Evolutionary conservation across 139 green algal genomes (phyloP), one percentile per base, ranked within the genome.

Genomic region (Micractinium conductrix): DNA sequence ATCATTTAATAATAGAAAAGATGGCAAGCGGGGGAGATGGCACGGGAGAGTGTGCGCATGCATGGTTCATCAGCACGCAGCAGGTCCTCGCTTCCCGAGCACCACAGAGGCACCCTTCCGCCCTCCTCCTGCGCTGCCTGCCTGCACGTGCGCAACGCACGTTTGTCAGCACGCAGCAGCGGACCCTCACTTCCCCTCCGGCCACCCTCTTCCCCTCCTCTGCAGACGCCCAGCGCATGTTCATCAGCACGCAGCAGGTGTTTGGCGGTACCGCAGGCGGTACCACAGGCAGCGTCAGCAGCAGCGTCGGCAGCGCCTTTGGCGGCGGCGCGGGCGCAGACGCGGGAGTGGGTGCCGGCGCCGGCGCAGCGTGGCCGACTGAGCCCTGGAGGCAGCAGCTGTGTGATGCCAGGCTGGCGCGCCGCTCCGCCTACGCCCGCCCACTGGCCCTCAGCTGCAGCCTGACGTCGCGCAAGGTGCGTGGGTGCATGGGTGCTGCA

Each of bases 401-500:
- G 35, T 81, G 74, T 37, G 21, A 24, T 50, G 21, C 37, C 22
- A 6, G 22, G 22, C 48, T 68, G 45, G 74, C 74, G 48, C 21
- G 17, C 42, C 37, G 19, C 21, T 60, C 70, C 33, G 10, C 65
- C 65, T 78, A 42, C 33, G 42, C 14, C 10, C 71, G 62, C 42
- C 43, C 71, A 1, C 71, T 78, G 1, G 8, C 43, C 2, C 8
- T n/a, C 0, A 38, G 21, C 43, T 78, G 74, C 74, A 68, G 50
- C 50, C 37, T 81, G 1, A 81, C 74, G 7, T 38, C 50, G 1
- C 74, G 74, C 74, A 81, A 81, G 74, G 74, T 68, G 55, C 19
- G 74, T 2, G 35, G 21, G 12, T 2, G 10, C 37, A 28, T 2
- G 1, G n/a, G 16, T 75, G 72, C n/a, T 2, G 0, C n/a, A 9